Evolutionary conservation across 768 basidiomycete genomes (phyloP).

Genomic region (Leccinum uliginosum): DNA sequence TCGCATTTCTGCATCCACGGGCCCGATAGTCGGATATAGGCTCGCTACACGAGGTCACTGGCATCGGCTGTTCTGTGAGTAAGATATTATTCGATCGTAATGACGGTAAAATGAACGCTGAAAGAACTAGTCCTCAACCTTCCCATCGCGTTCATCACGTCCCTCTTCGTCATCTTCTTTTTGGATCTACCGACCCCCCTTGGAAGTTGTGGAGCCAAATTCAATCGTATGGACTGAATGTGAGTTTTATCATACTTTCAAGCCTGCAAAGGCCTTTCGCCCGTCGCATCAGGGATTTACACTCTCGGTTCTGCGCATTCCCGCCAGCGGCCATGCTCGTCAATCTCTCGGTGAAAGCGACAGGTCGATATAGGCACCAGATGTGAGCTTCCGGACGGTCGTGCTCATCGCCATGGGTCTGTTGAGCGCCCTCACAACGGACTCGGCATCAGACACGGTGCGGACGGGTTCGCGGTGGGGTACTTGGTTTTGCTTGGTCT

Average conservation of each 20-base stretch:
- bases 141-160: slow-evolving; percentile 30
- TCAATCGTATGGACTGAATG: slow-evolving; percentile 38
- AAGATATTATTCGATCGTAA: not conserved
- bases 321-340: slow-evolving; percentile 37
- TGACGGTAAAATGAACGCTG: not conserved
- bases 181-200: slow-evolving; percentile 33
- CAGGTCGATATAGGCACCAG: slow-evolving; percentile 35
- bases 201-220: slow-evolving; percentile 30
- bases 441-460: slow-evolving; percentile 5
- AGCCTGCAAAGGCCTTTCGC: slow-evolving; percentile 34
- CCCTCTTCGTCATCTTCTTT: slow-evolving; percentile 20
- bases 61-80: slow-evolving; percentile 42
- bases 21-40: slow-evolving; percentile 35
- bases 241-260: slow-evolving; percentile 34
- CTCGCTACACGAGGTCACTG: slow-evolving; percentile 32
- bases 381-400: slow-evolving; percentile 33
- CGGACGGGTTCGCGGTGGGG: slow-evolving; percentile 8
- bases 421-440: slow-evolving; percentile 25
- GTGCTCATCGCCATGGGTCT: slow-evolving; percentile 34
- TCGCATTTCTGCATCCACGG: slow-evolving; percentile 30
- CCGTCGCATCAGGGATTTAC: slow-evolving; percentile 34
- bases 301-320: slow-evolving; percentile 35
- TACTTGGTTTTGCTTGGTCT: slow-evolving; percentile 11
- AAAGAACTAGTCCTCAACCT: slow-evolving; percentile 36
- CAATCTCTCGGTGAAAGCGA: slow-evolving; percentile 33